Percentiles rank a stretch among this genome's conserved stretches.
These are phyloP conservation scores for Elaeagnus macrophylla DNA, from an alignment of 306 rosid genomes.

Conservation along the genomic window DNA sequence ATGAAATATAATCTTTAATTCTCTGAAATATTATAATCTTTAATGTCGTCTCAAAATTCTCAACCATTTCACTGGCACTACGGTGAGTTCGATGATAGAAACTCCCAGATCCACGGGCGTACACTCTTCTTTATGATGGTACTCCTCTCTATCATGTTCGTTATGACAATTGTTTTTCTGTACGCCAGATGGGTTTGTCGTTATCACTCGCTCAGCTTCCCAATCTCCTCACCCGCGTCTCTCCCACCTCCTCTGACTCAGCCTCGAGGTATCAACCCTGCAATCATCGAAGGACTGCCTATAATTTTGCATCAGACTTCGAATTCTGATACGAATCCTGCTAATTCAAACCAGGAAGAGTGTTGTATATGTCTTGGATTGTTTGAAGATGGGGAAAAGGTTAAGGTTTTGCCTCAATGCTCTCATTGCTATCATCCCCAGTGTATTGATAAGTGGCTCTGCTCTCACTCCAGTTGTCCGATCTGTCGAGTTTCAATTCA, in stretches of 20 bases:
- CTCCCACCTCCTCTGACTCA: slow-evolving; percentile 3
- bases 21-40: no score
- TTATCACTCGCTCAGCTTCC: background rate
- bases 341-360: slow-evolving; percentile 21
- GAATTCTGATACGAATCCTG: background rate
- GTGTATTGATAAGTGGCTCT: no score
- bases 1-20: no score
- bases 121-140: slow-evolving; percentile 57
- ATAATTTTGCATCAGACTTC: slow-evolving; percentile 36
- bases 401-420: slow-evolving; percentile 70
- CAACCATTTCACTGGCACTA: slow-evolving; percentile 54
- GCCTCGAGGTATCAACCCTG: slow-evolving; percentile 37
- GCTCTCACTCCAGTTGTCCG: no score
- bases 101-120: slow-evolving; percentile 52
- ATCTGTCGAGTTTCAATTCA: no score
- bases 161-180: slow-evolving; percentile 44
- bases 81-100: slow-evolving; percentile 48
- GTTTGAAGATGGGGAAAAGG: slow-evolving; percentile 60
- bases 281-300: slow-evolving; percentile 37
- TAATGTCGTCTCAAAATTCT: no score
- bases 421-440: slow-evolving; percentile 63
- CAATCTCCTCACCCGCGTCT: slow-evolving; percentile 24
- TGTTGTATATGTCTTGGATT: slow-evolving; percentile 72
- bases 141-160: slow-evolving; percentile 45
- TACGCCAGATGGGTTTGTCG: slow-evolving; percentile 80